These are phyloP conservation scores for Scheffersomyces insectosa DNA, from an alignment of 1,139 yeast species.

Conservation along the genomic window DNA sequence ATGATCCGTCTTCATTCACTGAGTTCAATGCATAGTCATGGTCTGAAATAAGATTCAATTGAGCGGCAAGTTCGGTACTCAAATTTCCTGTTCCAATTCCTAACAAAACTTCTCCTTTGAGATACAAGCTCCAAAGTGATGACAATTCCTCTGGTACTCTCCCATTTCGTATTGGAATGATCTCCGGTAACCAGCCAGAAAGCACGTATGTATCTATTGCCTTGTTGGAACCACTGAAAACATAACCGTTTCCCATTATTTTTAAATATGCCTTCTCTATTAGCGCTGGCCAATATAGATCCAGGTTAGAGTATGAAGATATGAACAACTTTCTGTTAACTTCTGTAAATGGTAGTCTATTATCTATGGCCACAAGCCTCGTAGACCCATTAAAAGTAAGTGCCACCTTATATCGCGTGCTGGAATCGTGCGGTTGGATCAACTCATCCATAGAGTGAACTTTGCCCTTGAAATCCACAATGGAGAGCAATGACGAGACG, in stretches of 20 bases:
- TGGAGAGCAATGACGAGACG: constrained; percentile 62
- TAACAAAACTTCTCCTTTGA: constrained; percentile 40
- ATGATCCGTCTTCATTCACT: constrained; percentile 15
- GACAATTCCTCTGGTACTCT: constrained; percentile 22
- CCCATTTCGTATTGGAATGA: constrained; percentile 33
- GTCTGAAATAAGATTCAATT: constrained; percentile 47
- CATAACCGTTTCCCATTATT: constrained; percentile 60
- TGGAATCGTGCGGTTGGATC: constrained; percentile 28
- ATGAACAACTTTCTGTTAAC: constrained; percentile 28
- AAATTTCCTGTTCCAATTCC: constrained; percentile 71
- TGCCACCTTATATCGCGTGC: constrained; percentile 35
- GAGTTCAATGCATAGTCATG: constrained; percentile 68
- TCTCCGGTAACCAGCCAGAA: constrained; percentile 78
- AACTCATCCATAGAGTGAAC: constrained; percentile 10
- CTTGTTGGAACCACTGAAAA: constrained; percentile 75
- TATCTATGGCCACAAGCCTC: constrained; percentile 53
- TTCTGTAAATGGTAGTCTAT: constrained; percentile 37
- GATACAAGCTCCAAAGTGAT: constrained; percentile 34
- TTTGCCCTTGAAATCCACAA: constrained; percentile 21
- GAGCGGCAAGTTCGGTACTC: constrained; percentile 34
- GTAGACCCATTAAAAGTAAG: constrained; percentile 58
- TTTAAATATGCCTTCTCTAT: constrained; percentile 77
- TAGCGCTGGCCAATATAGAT: constrained; percentile 66
- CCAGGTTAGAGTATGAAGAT: constrained; percentile 39
- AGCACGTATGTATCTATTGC: constrained; percentile 69